Evolutionary conservation across 306 rosid species (phyloP).

Genomic region (Hippophae rhamnoides): DNA sequence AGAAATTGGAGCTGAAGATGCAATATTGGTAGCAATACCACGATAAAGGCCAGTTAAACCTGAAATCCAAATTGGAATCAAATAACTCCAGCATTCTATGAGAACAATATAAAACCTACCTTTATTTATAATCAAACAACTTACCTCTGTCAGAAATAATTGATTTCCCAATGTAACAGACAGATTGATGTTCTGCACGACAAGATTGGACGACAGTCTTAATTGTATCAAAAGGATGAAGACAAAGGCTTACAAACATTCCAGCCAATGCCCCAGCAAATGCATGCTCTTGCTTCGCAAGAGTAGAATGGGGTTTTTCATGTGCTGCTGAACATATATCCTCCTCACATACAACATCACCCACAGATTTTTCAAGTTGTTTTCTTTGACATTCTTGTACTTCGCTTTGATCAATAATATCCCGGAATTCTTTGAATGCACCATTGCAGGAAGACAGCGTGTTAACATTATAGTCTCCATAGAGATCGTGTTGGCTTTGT

Average conservation of each 20-base stretch:
- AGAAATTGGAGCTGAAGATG: constrained; percentile 91
- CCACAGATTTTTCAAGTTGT: constrained; percentile 18
- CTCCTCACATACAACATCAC: constrained; percentile 24
- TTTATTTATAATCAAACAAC: constrained; percentile 15
- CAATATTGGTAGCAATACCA: constrained; percentile 74
- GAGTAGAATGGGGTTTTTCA: constrained; percentile 31
- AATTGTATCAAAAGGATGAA: constrained; percentile 90
- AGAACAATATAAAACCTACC: constrained; percentile 9
- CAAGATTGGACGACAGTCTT: constrained; percentile 86
- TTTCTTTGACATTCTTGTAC: constrained; percentile 29
- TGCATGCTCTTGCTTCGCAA: constrained; percentile 75
- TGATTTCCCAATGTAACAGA: constrained; percentile 66
- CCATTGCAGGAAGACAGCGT: constrained; percentile 23
- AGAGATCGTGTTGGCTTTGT: constrained; percentile 25
- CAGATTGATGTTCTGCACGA: constrained; percentile 56
- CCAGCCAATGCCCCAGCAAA: constrained; percentile 97
- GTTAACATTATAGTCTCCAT: constrained; percentile 31
- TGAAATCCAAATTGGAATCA: constrained; percentile 30
- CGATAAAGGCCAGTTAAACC: constrained; percentile 91
- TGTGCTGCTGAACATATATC: constrained; percentile 23
- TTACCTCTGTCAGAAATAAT: constrained; percentile 87
- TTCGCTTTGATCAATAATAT: constrained; percentile 31
- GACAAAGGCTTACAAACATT: constrained; percentile 77
- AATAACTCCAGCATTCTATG: constrained; percentile 12
- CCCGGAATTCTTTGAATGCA: constrained; percentile 22